Evolutionary conservation across 2,329 filamentous ascomycete species (phyloP), one percentile per base, ranked within the genome.

Genomic region (Botrytis fabae): DNA sequence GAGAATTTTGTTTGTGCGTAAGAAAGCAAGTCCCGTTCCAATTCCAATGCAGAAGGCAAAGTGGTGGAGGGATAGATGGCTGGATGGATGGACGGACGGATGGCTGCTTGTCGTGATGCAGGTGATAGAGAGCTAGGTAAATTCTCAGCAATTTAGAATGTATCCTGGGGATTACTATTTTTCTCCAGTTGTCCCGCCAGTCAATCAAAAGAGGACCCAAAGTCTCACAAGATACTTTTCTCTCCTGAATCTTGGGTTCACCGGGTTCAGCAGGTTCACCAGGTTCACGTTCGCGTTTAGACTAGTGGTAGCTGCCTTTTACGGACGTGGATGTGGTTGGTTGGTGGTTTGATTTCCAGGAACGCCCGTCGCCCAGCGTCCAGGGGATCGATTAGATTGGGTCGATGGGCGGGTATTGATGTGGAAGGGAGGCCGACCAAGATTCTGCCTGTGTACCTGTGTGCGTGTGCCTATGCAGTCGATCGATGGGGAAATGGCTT

Each of bases 1-100:
- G 64, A 68, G 64, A 40, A 54, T 54, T 66, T 66, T n/a, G 63
- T 66, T 68, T 68, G 64, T 68, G 46, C 46, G 64, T 68, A 40
- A 68, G 25, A 62, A 61, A 16, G n/a, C n/a, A n/a, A 22, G 44
- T n/a, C n/a, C 18, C 40, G 22, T 66, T 66, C 63, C 44, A 66
- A 66, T 40, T 20, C 44, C 22, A 35, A 14, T n/a, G 44, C 44
- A 66, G 63, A 65, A 51, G n/a, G 48, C 25, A 46, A 25, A 38
- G 51, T n/a, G 42, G 25, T 70, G 65, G 48, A 40, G 14, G 35
- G 32, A 20, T n/a, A n/a, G 46, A 28, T 54, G 4, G 65, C 5
- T n/a, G 22, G 35, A 42, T 38, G 22, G 35, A 54, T 20, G 32
- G 66, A 32, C 35, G 68, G 40, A 8, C n/a, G 25, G 14, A 3